phyloP scores from a whole-genome alignment of 768 basidiomycete species.

The Daedalea quercina region DNA sequence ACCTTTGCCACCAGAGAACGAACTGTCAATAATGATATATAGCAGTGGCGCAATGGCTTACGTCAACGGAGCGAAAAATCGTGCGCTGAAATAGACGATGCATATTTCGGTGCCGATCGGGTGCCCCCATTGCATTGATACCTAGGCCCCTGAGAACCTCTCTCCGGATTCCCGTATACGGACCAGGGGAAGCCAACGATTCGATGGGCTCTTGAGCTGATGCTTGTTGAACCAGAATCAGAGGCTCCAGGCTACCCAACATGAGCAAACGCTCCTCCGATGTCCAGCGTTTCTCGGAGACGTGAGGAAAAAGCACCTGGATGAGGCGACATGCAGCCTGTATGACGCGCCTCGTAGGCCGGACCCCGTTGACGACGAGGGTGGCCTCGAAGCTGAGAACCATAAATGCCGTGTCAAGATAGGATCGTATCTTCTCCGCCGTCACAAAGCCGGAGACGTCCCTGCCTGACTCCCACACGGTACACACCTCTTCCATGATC shows the following conservation, averaged over 20 bases:
- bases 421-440: slow-evolving; percentile 57
- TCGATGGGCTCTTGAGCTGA: slow-evolving; percentile 26
- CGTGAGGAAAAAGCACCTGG: slow-evolving; percentile 30
- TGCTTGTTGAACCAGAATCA: slow-evolving; percentile 34
- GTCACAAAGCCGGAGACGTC: slow-evolving; percentile 33
- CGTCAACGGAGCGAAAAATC: slow-evolving; percentile 67
- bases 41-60: slow-evolving; percentile 26
- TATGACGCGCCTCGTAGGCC: slow-evolving; percentile 53
- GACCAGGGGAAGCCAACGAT: slow-evolving; percentile 41
- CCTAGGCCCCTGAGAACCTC: slow-evolving; percentile 40
- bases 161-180: slow-evolving; percentile 55
- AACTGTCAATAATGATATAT: not conserved
- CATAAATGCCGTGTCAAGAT: slow-evolving; percentile 62
- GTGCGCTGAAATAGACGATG: slow-evolving; percentile 43
- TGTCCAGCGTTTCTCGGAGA: slow-evolving; percentile 45
- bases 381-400: slow-evolving; percentile 66
- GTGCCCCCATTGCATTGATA: slow-evolving; percentile 11
- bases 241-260: slow-evolving; percentile 56
- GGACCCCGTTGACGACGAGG: slow-evolving; percentile 58
- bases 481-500: slow-evolving; percentile 43
- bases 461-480: slow-evolving; percentile 39
- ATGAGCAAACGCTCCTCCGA: slow-evolving; percentile 58
- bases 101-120: slow-evolving; percentile 11
- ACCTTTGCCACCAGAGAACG: slow-evolving; percentile 37
- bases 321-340: slow-evolving; percentile 55